Conservation (phyloP, 768 basidiomycete genomes). For the Phylloporus sp. region DNA sequence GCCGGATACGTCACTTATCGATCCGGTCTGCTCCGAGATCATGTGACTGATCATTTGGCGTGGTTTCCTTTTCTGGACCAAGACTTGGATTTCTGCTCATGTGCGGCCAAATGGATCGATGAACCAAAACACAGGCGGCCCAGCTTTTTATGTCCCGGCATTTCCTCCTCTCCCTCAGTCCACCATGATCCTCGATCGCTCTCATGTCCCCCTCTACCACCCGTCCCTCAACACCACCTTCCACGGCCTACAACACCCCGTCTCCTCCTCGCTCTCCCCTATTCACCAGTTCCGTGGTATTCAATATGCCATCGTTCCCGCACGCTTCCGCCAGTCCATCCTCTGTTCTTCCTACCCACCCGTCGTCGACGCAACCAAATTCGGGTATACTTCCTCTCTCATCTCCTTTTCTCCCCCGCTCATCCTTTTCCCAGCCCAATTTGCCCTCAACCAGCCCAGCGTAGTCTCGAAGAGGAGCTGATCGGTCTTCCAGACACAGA, state of each 20-base stretch:
- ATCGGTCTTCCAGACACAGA: constrained; percentile 53
- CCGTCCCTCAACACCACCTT: constrained; percentile 57
- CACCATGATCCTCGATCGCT: constrained; percentile 28
- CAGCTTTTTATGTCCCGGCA: neutral
- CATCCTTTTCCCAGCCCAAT: constrained; percentile 49
- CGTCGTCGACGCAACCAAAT: constrained; percentile 55
- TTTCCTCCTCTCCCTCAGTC: neutral
- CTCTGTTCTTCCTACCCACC: constrained; percentile 54
- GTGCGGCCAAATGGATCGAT: constrained; percentile 21
- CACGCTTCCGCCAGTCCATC: constrained; percentile 70
- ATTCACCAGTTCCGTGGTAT: constrained; percentile 75
- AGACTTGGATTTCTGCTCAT: constrained; percentile 19
- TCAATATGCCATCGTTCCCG: constrained; percentile 69
- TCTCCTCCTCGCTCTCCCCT: constrained; percentile 49
- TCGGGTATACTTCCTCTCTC: constrained; percentile 49
- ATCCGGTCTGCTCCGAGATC: constrained; percentile 19
- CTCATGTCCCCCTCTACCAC: constrained; percentile 42
- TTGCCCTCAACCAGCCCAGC: constrained; percentile 58
- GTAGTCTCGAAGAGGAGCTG: constrained; percentile 53
- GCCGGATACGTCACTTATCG: constrained; percentile 9
- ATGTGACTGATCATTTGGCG: constrained; percentile 20
- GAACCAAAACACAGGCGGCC: constrained; percentile 18
- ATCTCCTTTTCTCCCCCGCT: neutral
- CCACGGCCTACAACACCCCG: constrained; percentile 54
- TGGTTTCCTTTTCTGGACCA: constrained; percentile 21